Evolutionary conservation across 352 stramenopile species (phyloP).

Genomic region (Phytopythium kandeliae): DNA sequence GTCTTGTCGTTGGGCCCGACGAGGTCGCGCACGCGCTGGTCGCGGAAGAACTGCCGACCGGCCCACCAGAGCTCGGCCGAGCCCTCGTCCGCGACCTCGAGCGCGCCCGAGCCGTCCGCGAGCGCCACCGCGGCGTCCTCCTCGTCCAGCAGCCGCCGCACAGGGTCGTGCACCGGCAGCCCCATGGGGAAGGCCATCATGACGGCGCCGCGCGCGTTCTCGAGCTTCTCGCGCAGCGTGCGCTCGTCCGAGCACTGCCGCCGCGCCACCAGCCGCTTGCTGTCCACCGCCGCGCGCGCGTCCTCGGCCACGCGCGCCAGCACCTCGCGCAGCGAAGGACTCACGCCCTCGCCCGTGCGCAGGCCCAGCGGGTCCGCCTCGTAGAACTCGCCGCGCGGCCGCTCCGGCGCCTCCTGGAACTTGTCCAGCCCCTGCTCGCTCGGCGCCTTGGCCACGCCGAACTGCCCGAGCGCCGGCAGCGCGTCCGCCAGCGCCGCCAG

Average conservation of each 20-base stretch:
- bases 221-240: constrained; percentile 89
- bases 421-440: constrained; percentile 86
- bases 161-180: constrained; percentile 86
- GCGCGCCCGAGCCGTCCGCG: constrained; percentile 55
- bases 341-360: constrained; percentile 86
- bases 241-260: constrained; percentile 52
- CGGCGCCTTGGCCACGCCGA: constrained; percentile 83
- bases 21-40: constrained; percentile 86
- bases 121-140: constrained; percentile 49
- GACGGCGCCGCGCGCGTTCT: constrained; percentile 89
- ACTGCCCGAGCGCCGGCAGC: constrained; percentile 66
- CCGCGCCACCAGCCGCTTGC: constrained; percentile 57
- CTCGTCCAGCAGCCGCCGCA: constrained; percentile 82
- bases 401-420: constrained; percentile 49
- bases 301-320: constrained; percentile 73
- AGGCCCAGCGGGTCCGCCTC: constrained; percentile 78
- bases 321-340: constrained; percentile 71
- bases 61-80: constrained; percentile 94
- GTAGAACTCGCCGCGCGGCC: constrained; percentile 74
- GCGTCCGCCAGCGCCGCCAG: constrained; percentile 70
- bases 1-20: constrained; percentile 97
- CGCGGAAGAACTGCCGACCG: constrained; percentile 92
- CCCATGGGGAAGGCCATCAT: constrained; percentile 95
- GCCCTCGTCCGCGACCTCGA: constrained; percentile 76
- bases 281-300: constrained; percentile 67